These are phyloP conservation scores for Tylopilus balloui DNA, from an alignment of 768 basidiomycete genomes.

Conservation along the genomic window DNA sequence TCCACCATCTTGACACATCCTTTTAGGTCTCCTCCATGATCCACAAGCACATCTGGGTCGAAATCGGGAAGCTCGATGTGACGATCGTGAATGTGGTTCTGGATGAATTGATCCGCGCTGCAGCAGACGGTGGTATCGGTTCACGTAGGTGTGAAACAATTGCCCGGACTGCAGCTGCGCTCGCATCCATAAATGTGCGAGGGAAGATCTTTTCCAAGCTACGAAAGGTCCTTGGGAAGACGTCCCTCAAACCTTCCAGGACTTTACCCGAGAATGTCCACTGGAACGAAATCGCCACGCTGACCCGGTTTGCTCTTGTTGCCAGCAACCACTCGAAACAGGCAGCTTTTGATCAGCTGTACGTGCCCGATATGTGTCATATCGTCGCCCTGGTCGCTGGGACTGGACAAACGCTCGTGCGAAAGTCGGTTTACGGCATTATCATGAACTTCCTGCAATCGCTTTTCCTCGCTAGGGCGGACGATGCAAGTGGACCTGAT, in stretches of 20 bases:
- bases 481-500: constrained; percentile 55
- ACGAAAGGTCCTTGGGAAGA: constrained; percentile 75
- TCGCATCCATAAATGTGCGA: constrained; percentile 74
- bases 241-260: constrained; percentile 58
- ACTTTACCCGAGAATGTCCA: constrained; percentile 65
- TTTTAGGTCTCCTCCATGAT: constrained; percentile 58
- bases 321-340: constrained; percentile 66
- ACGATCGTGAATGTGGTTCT: constrained; percentile 66
- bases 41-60: constrained; percentile 74
- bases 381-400: constrained; percentile 73
- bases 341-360: constrained; percentile 65
- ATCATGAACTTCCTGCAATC: constrained; percentile 80
- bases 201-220: constrained; percentile 75
- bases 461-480: constrained; percentile 54
- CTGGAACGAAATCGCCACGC: constrained; percentile 78
- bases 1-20: constrained; percentile 2
- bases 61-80: constrained; percentile 66
- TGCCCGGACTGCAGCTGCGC: constrained; percentile 64
- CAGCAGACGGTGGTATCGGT: constrained; percentile 78
- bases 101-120: constrained; percentile 76
- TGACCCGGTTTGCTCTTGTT: constrained; percentile 70
- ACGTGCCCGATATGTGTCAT: constrained; percentile 79
- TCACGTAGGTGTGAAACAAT: constrained; percentile 72
- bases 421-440: constrained; percentile 78
- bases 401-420: constrained; percentile 66